phyloP scores from a whole-genome alignment of 169 alveolate species.

The Cryptosporidium andersoni region DNA sequence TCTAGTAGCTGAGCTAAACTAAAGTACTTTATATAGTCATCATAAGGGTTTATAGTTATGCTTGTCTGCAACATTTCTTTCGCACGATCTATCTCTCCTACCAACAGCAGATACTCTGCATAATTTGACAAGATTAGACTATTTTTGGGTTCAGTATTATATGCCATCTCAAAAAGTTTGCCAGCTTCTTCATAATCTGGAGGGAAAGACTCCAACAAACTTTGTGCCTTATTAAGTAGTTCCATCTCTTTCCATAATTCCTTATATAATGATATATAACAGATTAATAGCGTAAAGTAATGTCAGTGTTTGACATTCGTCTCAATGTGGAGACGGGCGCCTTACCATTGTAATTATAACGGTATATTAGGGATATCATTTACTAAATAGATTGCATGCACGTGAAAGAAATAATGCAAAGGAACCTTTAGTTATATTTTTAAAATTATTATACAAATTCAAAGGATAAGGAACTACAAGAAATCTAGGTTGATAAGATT shows the following conservation, averaged over 20 bases:
- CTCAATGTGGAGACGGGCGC: too few species aligned
- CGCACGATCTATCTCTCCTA: conserved; percentile 24
- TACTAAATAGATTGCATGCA: too few species aligned
- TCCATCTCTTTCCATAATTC: conserved; percentile 6
- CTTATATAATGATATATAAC: too few species aligned
- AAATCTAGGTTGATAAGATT: too few species aligned
- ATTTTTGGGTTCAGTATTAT: conserved; percentile 25
- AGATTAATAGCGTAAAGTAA: too few species aligned
- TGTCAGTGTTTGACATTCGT: too few species aligned
- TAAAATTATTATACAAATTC: too few species aligned
- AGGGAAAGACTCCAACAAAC: conserved; percentile 18
- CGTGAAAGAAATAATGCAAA: too few species aligned
- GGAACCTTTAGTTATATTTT: too few species aligned
- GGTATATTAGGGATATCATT: too few species aligned
- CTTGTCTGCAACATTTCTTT: conserved; percentile 24
- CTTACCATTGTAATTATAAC: too few species aligned
- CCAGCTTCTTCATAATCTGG: conserved; percentile 50
- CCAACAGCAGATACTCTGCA: conserved; percentile 37
- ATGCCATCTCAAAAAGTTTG: conserved; percentile 12
- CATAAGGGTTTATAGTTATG: conserved; percentile 19
- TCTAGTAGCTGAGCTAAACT: conserved; percentile 49
- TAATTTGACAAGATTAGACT: conserved; percentile 37
- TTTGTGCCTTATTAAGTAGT: conserved; percentile 33
- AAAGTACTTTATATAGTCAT: conserved; percentile 52
- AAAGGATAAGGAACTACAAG: too few species aligned